Evolutionary conservation across 129 eudicot species (phyloP), one percentile per base, ranked within the genome.

Genomic region (Helianthus tuberosus): DNA sequence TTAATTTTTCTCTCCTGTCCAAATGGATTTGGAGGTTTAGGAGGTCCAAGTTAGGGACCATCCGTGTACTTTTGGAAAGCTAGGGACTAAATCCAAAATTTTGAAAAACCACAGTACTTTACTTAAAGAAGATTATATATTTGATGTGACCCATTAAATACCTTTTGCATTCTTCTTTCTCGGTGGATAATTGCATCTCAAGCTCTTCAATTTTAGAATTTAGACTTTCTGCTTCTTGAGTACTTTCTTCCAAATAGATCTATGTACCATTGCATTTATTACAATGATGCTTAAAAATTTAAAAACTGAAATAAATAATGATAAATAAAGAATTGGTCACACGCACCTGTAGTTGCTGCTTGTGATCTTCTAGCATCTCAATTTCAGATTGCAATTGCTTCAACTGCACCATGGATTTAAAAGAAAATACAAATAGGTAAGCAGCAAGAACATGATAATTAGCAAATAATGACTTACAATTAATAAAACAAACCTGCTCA

Each of bases 111-210:
- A 32, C 36, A 32, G 4, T 3, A 32, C 36, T 32, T 32, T 32
- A 32, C 32, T 27, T 27, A 27, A 27, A 27, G 32, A 27, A 27
- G 32, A 27, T 27, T 27, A 27, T 27, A 27, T 27, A 27, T 27
- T 27, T 27, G 71, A 15, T 49, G 59, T 63, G 57, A 68, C 14
- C 29, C 57, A 63, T 60, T 13, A 1, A 29, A 55, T 66, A 87
- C 98, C 96, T 88, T 83, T 79, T 83, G 68, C 81, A 74, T 58
- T 93, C 95, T 46, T 88, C 96, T 76, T 84, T 88, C 82, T 93
- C 96, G 29, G 74, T 54, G 68, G 66, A 59, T 53, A 93, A 75
- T 71, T 88, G 92, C 79, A 71, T 71, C 77, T 93, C 96, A 71
- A 93, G 89, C 58, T 88, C 96, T 76, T 83, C 80, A 61, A 86